Conservation (phyloP, 2,329 filamentous ascomycete species). For the Septoria linicola region DNA sequence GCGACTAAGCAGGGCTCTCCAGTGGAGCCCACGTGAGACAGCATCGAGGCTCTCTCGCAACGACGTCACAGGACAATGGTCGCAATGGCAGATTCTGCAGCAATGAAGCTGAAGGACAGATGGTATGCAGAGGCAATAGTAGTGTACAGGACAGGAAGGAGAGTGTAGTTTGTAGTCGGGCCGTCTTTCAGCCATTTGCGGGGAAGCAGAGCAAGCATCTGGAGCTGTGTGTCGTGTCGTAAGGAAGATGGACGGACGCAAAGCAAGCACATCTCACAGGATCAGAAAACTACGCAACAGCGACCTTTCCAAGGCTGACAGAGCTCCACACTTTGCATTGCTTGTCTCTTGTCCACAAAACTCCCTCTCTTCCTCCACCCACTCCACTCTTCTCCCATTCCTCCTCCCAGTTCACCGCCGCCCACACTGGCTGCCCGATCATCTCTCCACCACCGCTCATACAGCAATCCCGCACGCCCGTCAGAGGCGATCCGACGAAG, state of each 20-base stretch:
- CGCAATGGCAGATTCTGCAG: slow-evolving; percentile 12
- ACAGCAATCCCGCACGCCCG: slow-evolving; percentile 25
- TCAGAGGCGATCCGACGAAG: slow-evolving; percentile 21
- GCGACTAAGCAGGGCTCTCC: slow-evolving; percentile 13
- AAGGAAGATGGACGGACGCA: too few relatives aligned
- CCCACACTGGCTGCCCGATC: slow-evolving; percentile 18
- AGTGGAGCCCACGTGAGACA: slow-evolving; percentile 3
- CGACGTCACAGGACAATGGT: slow-evolving; percentile 7
- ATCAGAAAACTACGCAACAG: too few relatives aligned
- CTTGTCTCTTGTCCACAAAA: neutral
- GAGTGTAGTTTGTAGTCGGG: neutral
- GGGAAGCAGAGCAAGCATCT: neutral
- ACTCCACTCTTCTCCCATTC: neutral
- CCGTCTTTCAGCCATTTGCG: neutral
- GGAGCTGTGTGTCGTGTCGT: too few relatives aligned
- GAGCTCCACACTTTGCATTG: slow-evolving; percentile 10
- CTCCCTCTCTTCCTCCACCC: neutral
- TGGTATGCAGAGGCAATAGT: neutral
- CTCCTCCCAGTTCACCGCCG: neutral
- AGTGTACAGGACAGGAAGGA: neutral
- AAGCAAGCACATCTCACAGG: too few relatives aligned
- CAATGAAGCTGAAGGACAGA: neutral
- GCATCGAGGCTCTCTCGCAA: neutral
- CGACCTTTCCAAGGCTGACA: too few relatives aligned
- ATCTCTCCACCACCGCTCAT: slow-evolving; percentile 22